Evolutionary conservation across 495 filamentous ascomycete genomes (phyloP), one percentile per base, ranked within the genome.

Genomic region (Aspergillus kassunensis): DNA sequence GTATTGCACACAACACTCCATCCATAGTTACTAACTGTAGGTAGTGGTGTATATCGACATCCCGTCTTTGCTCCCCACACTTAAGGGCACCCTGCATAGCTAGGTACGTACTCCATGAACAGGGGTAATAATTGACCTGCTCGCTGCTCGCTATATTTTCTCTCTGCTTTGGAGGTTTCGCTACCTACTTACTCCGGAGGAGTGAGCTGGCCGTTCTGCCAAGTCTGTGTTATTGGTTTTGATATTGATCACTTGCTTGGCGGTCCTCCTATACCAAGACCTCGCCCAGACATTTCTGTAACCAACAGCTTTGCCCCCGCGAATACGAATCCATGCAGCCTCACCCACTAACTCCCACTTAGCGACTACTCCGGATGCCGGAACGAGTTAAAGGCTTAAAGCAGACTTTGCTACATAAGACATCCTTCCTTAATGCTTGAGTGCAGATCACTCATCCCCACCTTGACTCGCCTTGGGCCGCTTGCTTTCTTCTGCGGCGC

Each of bases 391-490:
- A 52, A 44, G 29, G 37, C 15, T 33, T 44, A 45, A 52, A 44
- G 40, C 37, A 44, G 21, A 37, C 43, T 31, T 37, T 41, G 24
- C 73, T 59, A 97, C 90, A 97, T 95, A 71, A 95, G 72, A 66
- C 95, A 98, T 13, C 88, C 93, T 55, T 89, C 85, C 71, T 89
- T 89, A 57, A 89, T 87, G 62, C 90, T 96, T 34, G 86, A 93
- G 61, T 95, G 90, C 61, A 97, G 60, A 42, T 96, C 91, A 57
- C 88, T 90, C 44, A 83, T 77, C 1, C 85, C 89, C 19, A 97
- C 74, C 63, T 88, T 83, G 60, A 90, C 77, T 44, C 87, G 80
- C 54, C 79, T 80, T 44, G 78, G 15, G 74, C 79, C n/a, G 27
- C 36, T 25, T 46, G 46, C 35, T 42, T 56, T 31, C 18, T 39